phyloP scores from a whole-genome alignment of 495 filamentous ascomycete species.

The Hyaloscypha variabilis region DNA sequence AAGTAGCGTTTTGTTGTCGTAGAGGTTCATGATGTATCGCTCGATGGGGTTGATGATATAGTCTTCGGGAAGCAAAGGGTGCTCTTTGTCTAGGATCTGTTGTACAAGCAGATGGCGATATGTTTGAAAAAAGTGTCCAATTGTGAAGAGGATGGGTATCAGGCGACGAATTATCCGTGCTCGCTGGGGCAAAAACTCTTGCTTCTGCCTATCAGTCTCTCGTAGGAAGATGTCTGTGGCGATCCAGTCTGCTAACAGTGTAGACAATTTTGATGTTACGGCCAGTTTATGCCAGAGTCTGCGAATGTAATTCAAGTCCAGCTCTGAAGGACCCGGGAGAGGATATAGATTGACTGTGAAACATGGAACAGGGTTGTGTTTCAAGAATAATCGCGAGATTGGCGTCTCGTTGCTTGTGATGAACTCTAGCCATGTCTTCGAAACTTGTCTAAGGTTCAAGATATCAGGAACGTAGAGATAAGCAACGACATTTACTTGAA shows the following conservation, averaged over 20 bases:
- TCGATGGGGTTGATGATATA: slow-evolving; percentile 46
- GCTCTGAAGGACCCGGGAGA: slow-evolving; percentile 37
- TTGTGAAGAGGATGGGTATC: slow-evolving; percentile 53
- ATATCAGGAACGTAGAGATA: slow-evolving; percentile 53
- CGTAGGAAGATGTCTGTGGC: slow-evolving; percentile 54
- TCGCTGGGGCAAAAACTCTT: slow-evolving; percentile 50
- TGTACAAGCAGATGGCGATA: slow-evolving; percentile 52
- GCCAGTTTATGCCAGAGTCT: slow-evolving; percentile 56
- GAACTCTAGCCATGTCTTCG: slow-evolving; percentile 48
- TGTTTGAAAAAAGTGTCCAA: slow-evolving; percentile 58
- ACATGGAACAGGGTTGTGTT: slow-evolving; percentile 46
- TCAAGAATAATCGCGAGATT: slow-evolving; percentile 52
- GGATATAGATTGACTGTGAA: slow-evolving; percentile 55
- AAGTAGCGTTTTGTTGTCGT: slow-evolving; percentile 52
- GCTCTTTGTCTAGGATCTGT: slow-evolving; percentile 36
- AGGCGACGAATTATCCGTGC: slow-evolving; percentile 55
- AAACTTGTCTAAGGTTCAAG: slow-evolving; percentile 49
- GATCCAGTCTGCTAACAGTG: slow-evolving; percentile 53
- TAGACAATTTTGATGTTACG: slow-evolving; percentile 52
- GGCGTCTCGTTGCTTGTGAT: slow-evolving; percentile 52
- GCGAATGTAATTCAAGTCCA: slow-evolving; percentile 54
- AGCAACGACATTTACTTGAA: slow-evolving; percentile 54
- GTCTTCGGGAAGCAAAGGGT: neutral
- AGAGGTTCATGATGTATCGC: slow-evolving; percentile 50
- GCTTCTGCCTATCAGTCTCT: slow-evolving; percentile 46